Percentiles rank a stretch among this genome's conserved stretches.
Evolutionary conservation across 75 land plant genomes (phyloP).

Genomic region (Cupressus sempervirens): DNA sequence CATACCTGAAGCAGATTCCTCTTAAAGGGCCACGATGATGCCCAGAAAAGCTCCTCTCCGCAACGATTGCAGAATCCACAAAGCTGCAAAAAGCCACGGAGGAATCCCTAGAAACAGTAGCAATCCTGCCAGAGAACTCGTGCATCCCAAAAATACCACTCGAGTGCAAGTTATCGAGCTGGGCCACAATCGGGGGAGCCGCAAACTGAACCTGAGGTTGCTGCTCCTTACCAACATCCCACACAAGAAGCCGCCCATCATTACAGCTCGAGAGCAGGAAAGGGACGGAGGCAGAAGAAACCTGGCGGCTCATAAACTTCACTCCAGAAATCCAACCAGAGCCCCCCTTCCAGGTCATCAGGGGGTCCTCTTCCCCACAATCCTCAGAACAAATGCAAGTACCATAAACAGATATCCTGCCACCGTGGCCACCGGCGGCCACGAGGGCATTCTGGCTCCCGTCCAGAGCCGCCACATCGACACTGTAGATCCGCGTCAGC

Average conservation of each 20-base stretch:
- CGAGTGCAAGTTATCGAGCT: slow-evolving; percentile 18
- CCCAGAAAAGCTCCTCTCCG: slow-evolving; percentile 29
- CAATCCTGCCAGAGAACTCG: slow-evolving; percentile 21
- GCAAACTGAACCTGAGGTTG: neutral
- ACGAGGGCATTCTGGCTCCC: slow-evolving; percentile 12
- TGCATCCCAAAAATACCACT: slow-evolving; percentile 38
- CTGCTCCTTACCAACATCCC: slow-evolving; percentile 39
- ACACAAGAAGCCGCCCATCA: slow-evolving; percentile 31
- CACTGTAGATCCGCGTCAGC: slow-evolving; percentile 34
- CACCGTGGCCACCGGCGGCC: slow-evolving; percentile 42
- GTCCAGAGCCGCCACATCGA: slow-evolving; percentile 16
- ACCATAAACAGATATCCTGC: slow-evolving; percentile 35
- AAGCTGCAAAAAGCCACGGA: slow-evolving; percentile 20
- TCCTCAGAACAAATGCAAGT: neutral
- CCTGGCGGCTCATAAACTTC: slow-evolving; percentile 20
- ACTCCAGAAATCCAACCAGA: slow-evolving; percentile 34
- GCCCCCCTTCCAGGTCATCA: slow-evolving; percentile 39
- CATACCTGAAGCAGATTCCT: slow-evolving; percentile 41
- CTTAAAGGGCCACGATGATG: slow-evolving; percentile 43
- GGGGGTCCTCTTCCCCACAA: slow-evolving; percentile 1
- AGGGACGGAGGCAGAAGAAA: neutral
- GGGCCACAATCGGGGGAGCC: slow-evolving; percentile 22
- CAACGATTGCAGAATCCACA: slow-evolving; percentile 4
- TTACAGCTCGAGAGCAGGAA: slow-evolving; percentile 29
- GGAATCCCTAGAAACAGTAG: slow-evolving; percentile 36